These are phyloP conservation scores for Rosa hybrid DNA, from an alignment of 331 rosid genomes.

Conservation along the genomic window DNA sequence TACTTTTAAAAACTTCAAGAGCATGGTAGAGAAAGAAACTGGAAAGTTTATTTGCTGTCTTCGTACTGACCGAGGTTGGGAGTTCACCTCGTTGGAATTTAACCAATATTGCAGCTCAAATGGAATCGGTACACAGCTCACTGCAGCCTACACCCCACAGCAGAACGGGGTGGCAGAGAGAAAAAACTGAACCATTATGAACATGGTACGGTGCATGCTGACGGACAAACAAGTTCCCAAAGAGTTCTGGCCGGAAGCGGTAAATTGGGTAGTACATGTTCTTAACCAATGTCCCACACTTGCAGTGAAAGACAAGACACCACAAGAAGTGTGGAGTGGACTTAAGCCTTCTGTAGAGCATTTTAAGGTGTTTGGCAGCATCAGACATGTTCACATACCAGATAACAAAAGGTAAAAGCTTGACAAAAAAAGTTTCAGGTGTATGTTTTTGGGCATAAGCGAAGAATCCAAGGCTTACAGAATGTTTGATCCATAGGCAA, in stretches of 20 bases:
- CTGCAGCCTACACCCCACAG: not conserved
- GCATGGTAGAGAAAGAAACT: not conserved
- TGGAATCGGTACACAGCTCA: not conserved
- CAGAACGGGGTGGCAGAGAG: not conserved
- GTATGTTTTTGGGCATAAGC: not conserved
- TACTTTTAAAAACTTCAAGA: not conserved
- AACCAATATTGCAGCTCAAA: not conserved
- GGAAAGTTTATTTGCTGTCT: not conserved
- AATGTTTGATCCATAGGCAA: not conserved
- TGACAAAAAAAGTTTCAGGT: not conserved
- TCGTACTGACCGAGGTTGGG: not conserved
- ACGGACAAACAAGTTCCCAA: not conserved
- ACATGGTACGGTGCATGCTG: not conserved
- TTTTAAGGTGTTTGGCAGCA: not conserved
- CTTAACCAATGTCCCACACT: not conserved
- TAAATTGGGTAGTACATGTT: not conserved
- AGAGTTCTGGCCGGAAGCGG: not conserved
- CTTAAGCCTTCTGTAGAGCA: not conserved
- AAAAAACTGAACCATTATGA: not conserved
- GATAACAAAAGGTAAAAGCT: not conserved
- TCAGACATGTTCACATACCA: not conserved
- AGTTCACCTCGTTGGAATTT: not conserved
- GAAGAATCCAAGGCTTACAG: not conserved
- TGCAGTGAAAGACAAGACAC: not conserved
- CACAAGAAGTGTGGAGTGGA: not conserved